Evolutionary conservation across 768 basidiomycete species (phyloP).

Genomic region (Leccinum subgranulosum): DNA sequence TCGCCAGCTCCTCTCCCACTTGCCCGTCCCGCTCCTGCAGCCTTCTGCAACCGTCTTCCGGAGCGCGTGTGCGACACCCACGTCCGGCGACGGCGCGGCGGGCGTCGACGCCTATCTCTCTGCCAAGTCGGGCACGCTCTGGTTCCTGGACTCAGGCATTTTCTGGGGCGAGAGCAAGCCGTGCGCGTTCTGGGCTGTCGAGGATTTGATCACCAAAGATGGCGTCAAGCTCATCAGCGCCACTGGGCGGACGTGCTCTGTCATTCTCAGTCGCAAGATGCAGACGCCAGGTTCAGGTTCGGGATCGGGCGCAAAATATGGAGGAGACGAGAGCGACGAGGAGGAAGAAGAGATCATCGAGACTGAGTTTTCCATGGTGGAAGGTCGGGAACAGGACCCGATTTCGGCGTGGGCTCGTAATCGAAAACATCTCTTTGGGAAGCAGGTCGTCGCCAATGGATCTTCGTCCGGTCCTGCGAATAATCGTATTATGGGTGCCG

Average conservation of each 20-base stretch:
- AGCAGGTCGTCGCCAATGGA: background rate
- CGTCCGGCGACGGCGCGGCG: conserved; percentile 43
- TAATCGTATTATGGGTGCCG: background rate
- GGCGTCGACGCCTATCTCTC: conserved; percentile 68
- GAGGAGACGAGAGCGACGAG: conserved; percentile 25
- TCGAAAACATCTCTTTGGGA: conserved; percentile 56
- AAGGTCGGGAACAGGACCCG: conserved; percentile 62
- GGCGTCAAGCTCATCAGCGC: conserved; percentile 56
- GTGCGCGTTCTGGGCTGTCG: conserved; percentile 71
- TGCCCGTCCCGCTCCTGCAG: conserved; percentile 43
- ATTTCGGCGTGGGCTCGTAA: conserved; percentile 65
- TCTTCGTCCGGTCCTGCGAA: background rate
- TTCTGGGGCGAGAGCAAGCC: conserved; percentile 76
- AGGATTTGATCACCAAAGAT: conserved; percentile 52
- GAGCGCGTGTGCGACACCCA: conserved; percentile 43
- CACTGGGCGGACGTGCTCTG: conserved; percentile 64
- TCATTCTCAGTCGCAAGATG: conserved; percentile 46
- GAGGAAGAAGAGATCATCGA: conserved; percentile 46
- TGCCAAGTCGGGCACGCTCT: conserved; percentile 69
- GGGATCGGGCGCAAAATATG: background rate
- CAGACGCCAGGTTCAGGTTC: background rate
- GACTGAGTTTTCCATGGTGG: conserved; percentile 69
- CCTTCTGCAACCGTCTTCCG: conserved; percentile 54
- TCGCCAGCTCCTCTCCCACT: conserved; percentile 48
- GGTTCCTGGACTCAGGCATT: conserved; percentile 66